These are phyloP conservation scores for Chamaenerion angustifolium DNA, from an alignment of 345 rosid species.

Conservation along the genomic window DNA sequence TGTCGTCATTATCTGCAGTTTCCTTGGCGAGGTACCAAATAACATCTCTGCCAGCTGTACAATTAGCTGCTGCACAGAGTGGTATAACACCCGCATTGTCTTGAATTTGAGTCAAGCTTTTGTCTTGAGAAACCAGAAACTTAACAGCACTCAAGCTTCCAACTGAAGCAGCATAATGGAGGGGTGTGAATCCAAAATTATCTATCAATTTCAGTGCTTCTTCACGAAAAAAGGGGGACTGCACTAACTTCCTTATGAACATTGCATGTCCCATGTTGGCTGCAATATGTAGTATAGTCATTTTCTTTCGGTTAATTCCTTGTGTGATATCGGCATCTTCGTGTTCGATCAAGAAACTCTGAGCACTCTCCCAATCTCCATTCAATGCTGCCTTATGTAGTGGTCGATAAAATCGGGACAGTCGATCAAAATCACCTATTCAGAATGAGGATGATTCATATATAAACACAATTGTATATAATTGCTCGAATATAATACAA, in stretches of 20 bases:
- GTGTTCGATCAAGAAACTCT: too few species aligned
- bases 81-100: neutral
- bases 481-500: too few species aligned
- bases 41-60: neutral
- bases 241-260: slow-evolving; percentile 5
- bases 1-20: neutral
- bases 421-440: too few species aligned
- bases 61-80: neutral
- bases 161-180: slow-evolving; percentile 8
- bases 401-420: too few species aligned
- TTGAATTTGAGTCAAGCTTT: neutral
- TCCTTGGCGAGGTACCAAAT: slow-evolving; percentile 1
- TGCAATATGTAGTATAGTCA: slow-evolving; percentile 9
- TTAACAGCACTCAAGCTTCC: slow-evolving; percentile 5
- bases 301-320: neutral
- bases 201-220: neutral
- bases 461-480: too few species aligned
- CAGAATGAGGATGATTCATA: too few species aligned
- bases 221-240: neutral
- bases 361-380: too few species aligned
- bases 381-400: too few species aligned
- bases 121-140: slow-evolving; percentile 1
- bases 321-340: neutral
- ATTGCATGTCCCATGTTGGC: neutral
- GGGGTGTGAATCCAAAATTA: neutral